phyloP scores from a whole-genome alignment of 106 monocot genomes.

The Dendrobium nobile region DNA sequence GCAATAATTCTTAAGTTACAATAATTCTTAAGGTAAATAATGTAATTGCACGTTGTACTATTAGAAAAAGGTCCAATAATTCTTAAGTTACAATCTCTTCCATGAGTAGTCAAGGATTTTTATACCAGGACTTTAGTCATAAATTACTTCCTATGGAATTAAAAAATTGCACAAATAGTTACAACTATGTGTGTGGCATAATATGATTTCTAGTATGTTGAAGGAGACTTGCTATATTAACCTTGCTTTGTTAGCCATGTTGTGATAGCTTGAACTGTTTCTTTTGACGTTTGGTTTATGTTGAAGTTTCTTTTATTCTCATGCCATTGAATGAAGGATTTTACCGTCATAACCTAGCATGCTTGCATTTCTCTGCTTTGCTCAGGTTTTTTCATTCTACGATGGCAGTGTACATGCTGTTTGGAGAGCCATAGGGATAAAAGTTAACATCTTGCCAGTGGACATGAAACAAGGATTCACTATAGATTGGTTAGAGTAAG shows the following conservation, averaged over 20 bases:
- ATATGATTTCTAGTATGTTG: background rate
- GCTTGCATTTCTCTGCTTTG: slow-evolving; percentile 2
- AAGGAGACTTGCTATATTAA: background rate
- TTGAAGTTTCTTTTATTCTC: background rate
- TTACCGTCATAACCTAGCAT: background rate
- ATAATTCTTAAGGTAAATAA: no score
- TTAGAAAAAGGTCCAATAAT: no score
- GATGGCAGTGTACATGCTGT: slow-evolving; percentile 48
- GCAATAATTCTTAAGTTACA: no score
- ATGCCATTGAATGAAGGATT: background rate
- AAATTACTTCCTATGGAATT: background rate
- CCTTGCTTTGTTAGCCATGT: background rate
- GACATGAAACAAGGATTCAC: slow-evolving; percentile 20
- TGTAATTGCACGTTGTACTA: no score
- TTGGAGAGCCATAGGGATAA: slow-evolving; percentile 56
- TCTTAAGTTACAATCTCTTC: no score
- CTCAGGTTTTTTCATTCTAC: slow-evolving; percentile 73
- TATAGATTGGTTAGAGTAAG: slow-evolving; percentile 92
- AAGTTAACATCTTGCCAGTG: slow-evolving; percentile 33
- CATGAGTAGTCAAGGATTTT: background rate
- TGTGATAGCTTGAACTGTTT: background rate
- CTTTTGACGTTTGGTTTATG: background rate
- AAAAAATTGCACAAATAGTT: background rate
- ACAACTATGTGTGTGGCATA: background rate
- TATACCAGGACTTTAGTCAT: background rate